phyloP scores from a whole-genome alignment of 805 yeast species.

The Wickerhamomyces queroliae region DNA sequence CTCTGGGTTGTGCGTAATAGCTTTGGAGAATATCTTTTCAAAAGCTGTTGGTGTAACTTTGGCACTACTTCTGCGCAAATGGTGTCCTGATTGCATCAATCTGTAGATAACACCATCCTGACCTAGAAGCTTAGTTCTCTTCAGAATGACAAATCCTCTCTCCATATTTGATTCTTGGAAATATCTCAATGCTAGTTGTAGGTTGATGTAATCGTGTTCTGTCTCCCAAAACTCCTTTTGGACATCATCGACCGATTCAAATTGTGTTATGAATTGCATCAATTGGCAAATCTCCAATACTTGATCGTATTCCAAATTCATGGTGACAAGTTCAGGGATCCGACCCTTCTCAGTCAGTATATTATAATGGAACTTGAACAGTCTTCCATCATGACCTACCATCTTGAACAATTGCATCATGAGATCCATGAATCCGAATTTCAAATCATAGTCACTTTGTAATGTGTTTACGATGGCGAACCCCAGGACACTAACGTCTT shows the following conservation, averaged over 20 bases:
- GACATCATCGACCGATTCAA: conserved; percentile 6
- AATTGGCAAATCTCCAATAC: conserved; percentile 9
- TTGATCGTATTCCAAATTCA: conserved; percentile 7
- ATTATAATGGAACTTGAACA: conserved; percentile 8
- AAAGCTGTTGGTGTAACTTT: neutral
- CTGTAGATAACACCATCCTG: conserved; percentile 13
- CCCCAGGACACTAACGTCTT: conserved; percentile 2
- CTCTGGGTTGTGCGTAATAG: neutral
- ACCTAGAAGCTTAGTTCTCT: neutral
- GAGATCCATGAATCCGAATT: conserved; percentile 9
- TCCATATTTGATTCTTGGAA: conserved; percentile 1
- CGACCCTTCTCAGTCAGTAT: conserved; percentile 7
- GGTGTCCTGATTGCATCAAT: neutral
- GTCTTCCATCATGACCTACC: conserved; percentile 6
- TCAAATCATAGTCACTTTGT: conserved; percentile 9
- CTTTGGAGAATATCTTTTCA: conserved; percentile 1
- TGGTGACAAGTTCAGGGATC: neutral
- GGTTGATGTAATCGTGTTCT: conserved; percentile 9
- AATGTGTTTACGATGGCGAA: conserved; percentile 7
- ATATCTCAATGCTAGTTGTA: conserved; percentile 6
- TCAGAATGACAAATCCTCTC: conserved; percentile 7
- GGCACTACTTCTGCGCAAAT: neutral
- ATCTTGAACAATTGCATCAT: conserved; percentile 8
- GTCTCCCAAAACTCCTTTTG: conserved; percentile 13
- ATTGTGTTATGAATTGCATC: conserved; percentile 7